Evolutionary conservation across 2,329 filamentous ascomycete genomes (phyloP), one percentile per base, ranked within the genome.

Genomic region (Penicillium sp.): DNA sequence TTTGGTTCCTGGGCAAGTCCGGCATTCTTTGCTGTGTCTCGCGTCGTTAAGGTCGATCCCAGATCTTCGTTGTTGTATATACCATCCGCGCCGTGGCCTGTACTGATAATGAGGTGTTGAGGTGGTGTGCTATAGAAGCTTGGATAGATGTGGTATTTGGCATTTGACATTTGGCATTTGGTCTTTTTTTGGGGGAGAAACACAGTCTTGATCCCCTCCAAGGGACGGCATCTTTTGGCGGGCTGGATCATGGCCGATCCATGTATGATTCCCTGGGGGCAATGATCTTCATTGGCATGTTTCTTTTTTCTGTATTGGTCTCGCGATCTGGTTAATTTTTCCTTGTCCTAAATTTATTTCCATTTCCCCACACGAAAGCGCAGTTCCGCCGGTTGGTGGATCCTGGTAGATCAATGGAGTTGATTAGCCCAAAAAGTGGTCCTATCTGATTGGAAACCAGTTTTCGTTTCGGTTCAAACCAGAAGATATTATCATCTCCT

Each of bases 21-120:
- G 93, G 93, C 75, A 85, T 97, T 76, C 89, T 96, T 84, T 96
- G 91, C 86, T 96, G 92, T 81, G 94, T 97, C 75, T 86, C 89
- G 60, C 87, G 89, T 73, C 83, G 88, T 75, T 92, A 69, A 56
- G 43, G 18, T 25, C 8, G 42, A 27, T 15, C 26, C 18, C 23
- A 26, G 26, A 25, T 49, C 45, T 27, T 26, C 33, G 33, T 51
- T 37, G 4, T 50, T 61, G 59, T 61, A 61, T 51, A 61, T 61
- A 61, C 37, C 33, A 55, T 54, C 37, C 47, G 43, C 45, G 41
- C 25, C 20, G 29, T 45, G 18, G 37, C 35, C 49, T 31, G 57
- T 50, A 23, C 49, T 49, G 56, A 53, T 55, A 44, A 53, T 58
- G 40, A 48, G 50, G 47, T 55, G 22, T 53, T 53, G 43, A 37